These are phyloP conservation scores for Cordyceps fumosorosea DNA, from an alignment of 2,329 filamentous ascomycete species.

Conservation along the genomic window DNA sequence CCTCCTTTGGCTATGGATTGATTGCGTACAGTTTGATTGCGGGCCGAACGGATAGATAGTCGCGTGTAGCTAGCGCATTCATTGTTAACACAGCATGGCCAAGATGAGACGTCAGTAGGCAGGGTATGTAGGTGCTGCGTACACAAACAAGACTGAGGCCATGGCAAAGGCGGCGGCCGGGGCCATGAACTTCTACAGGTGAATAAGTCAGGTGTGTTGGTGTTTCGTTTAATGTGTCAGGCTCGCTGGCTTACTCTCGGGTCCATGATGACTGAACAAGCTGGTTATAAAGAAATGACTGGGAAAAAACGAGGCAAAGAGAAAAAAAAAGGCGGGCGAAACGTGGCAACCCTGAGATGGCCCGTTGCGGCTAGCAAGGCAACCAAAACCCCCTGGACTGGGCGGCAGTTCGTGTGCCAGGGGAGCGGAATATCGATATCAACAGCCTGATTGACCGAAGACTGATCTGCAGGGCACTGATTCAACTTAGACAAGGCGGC, in stretches of 20 bases:
- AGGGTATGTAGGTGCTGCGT: constrained; percentile 16
- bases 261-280: neutral
- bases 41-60: constrained; percentile 34
- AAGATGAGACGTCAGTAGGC: constrained; percentile 15
- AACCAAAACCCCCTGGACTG: too few species aligned
- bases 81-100: neutral
- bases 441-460: too few species aligned
- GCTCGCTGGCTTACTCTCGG: neutral
- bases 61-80: constrained; percentile 30
- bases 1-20: neutral
- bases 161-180: constrained; percentile 48
- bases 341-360: too few species aligned
- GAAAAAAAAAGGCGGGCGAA: too few species aligned
- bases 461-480: too few species aligned
- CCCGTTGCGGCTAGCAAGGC: too few species aligned
- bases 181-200: constrained; percentile 36
- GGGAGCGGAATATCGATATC: too few species aligned
- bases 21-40: constrained; percentile 26
- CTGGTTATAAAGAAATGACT: neutral
- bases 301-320: too few species aligned
- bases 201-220: neutral
- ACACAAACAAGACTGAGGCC: constrained; percentile 45
- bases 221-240: neutral
- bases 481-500: too few species aligned
- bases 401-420: too few species aligned